Conservation (phyloP, 1,284 basidiomycete species). For the Pseudozyma thailandica region DNA sequence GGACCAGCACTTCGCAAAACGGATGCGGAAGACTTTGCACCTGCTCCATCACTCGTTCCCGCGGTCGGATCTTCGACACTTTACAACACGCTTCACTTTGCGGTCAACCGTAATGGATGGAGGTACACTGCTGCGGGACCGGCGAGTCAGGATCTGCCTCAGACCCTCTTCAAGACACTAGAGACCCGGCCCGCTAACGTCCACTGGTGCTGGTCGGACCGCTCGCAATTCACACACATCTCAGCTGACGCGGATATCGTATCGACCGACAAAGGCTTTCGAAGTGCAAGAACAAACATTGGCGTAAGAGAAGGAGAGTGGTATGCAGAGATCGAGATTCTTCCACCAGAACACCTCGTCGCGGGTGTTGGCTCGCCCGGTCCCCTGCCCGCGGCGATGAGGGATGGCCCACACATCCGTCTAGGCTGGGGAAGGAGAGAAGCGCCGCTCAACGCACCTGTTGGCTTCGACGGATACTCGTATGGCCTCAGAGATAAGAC, state of each 20-base stretch:
- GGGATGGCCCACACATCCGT: slow-evolving; percentile 81
- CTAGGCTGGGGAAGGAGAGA: slow-evolving; percentile 92
- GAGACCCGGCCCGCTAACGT: slow-evolving; percentile 51
- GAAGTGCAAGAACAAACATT: slow-evolving; percentile 88
- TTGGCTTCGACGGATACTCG: slow-evolving; percentile 91
- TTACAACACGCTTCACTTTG: slow-evolving; percentile 53
- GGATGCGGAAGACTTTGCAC: slow-evolving; percentile 58
- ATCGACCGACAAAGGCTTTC: slow-evolving; percentile 86
- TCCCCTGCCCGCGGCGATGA: slow-evolving; percentile 48
- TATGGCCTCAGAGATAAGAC: slow-evolving; percentile 91
- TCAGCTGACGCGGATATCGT: slow-evolving; percentile 82
- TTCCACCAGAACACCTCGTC: slow-evolving; percentile 71
- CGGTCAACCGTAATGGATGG: slow-evolving; percentile 63
- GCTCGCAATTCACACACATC: slow-evolving; percentile 76
- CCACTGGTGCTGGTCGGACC: slow-evolving; percentile 74
- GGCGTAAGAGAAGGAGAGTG: slow-evolving; percentile 89
- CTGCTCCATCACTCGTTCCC: slow-evolving; percentile 41
- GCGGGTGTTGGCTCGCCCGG: slow-evolving; percentile 69
- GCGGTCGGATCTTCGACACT: slow-evolving; percentile 25
- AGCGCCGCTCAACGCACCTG: slow-evolving; percentile 89
- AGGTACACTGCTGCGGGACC: slow-evolving; percentile 63
- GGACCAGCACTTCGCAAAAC: slow-evolving; percentile 52
- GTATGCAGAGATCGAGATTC: slow-evolving; percentile 90
- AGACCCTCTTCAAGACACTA: slow-evolving; percentile 59
- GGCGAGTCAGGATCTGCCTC: slow-evolving; percentile 47